A percentile compares a stretch with the other conserved stretches of the same genome.
Evolutionary conservation across 257 asterid species (phyloP).

Genomic region (Fraxinus cuspidata): DNA sequence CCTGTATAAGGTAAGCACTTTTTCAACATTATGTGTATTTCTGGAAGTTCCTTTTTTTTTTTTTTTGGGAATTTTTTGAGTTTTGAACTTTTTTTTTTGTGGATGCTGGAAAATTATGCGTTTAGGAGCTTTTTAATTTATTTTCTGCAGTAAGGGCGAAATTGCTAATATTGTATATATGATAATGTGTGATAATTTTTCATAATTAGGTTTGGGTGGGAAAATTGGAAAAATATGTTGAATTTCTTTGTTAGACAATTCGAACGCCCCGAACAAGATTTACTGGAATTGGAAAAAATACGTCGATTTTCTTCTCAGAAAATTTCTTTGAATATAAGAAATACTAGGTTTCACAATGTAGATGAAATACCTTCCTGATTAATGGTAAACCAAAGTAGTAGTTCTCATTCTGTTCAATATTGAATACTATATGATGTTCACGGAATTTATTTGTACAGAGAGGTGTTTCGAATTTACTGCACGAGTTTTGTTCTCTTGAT

Average conservation of each 20-base stretch:
- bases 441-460: not conserved
- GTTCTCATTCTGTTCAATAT: not conserved
- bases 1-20: conserved; percentile 61
- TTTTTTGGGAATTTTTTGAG: too few relatives aligned
- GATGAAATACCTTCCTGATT: not conserved
- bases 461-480: not conserved
- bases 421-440: conserved; percentile 11
- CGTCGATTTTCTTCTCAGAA: not conserved
- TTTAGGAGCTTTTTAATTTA: not conserved
- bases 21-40: not conserved
- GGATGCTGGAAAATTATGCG: not conserved
- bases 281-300: not conserved
- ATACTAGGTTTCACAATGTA: not conserved
- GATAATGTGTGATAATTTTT: conserved; percentile 9
- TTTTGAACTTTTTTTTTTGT: not conserved
- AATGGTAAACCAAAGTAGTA: not conserved
- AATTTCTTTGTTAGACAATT: not conserved
- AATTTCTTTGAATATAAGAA: not conserved
- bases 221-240: not conserved
- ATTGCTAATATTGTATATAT: not conserved
- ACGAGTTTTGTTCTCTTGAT: not conserved
- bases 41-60: not conserved
- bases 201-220: not conserved
- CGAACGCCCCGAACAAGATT: not conserved
- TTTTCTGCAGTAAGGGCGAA: not conserved